phyloP scores from a whole-genome alignment of 2,329 filamentous ascomycete genomes.

The Cercospora sp. region DNA sequence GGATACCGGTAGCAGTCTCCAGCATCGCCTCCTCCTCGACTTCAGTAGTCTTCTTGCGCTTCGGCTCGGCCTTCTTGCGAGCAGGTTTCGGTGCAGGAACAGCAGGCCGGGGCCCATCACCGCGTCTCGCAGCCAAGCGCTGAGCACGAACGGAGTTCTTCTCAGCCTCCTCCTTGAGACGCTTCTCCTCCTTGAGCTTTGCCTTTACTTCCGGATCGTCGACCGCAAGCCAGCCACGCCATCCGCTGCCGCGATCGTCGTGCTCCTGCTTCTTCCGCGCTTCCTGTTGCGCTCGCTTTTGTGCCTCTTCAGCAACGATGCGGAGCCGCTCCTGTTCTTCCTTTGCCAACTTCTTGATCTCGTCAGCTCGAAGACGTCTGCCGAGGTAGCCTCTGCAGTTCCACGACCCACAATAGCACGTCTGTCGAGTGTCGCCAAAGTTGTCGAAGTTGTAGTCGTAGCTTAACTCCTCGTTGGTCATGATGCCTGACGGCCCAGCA shows the following conservation, averaged over 20 bases:
- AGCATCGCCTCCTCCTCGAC: slow-evolving; percentile 6
- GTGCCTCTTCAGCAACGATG: slow-evolving; percentile 32
- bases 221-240: slow-evolving; percentile 38
- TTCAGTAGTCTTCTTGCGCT: slow-evolving; percentile 17
- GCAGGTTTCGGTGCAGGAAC: slow-evolving; percentile 10
- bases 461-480: slow-evolving; percentile 92
- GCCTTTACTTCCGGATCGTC: slow-evolving; percentile 36
- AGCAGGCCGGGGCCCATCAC: neutral
- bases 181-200: slow-evolving; percentile 34
- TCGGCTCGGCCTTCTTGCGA: slow-evolving; percentile 22
- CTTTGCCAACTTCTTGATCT: slow-evolving; percentile 35
- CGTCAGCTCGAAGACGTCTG: slow-evolving; percentile 36
- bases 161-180: slow-evolving; percentile 33
- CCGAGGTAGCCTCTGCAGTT: slow-evolving; percentile 62
- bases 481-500: slow-evolving; percentile 83
- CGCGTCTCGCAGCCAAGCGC: slow-evolving; percentile 25
- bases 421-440: slow-evolving; percentile 46
- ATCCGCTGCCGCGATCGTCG: slow-evolving; percentile 30
- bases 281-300: slow-evolving; percentile 35
- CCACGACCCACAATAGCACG: slow-evolving; percentile 62
- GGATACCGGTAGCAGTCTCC: neutral
- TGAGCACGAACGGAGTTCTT: slow-evolving; percentile 34
- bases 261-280: slow-evolving; percentile 34
- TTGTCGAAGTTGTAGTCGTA: slow-evolving; percentile 81
- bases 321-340: slow-evolving; percentile 33